Conservation (phyloP, 257 asterid genomes). For the Leonotis leonurus region DNA sequence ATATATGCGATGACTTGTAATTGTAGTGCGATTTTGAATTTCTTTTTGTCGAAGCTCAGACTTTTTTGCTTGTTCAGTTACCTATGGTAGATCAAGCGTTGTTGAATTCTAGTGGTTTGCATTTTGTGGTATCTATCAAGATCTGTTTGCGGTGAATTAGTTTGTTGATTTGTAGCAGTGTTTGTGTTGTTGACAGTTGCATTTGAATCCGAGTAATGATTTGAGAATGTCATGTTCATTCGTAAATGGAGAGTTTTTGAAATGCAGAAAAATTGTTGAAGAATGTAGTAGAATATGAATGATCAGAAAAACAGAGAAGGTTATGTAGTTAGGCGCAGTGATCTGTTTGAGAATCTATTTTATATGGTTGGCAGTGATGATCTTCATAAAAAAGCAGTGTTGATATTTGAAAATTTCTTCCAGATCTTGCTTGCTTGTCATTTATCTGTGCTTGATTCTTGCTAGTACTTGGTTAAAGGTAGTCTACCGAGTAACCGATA, state of each 20-base stretch:
- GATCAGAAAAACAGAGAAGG: not conserved
- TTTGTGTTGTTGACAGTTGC: not conserved
- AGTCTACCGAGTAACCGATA: not conserved
- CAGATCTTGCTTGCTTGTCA: constrained; percentile 12
- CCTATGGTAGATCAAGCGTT: constrained; percentile 7
- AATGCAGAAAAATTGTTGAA: not conserved
- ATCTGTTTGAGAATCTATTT: constrained; percentile 9
- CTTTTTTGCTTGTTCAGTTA: not conserved
- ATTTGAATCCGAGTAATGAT: constrained; percentile 12
- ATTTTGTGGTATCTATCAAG: constrained; percentile 15
- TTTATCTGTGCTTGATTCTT: not conserved
- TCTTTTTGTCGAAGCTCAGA: not conserved
- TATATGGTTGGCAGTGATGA: not conserved
- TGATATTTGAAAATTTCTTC: constrained; percentile 9
- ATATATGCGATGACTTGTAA: constrained; percentile 25
- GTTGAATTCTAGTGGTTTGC: constrained; percentile 4
- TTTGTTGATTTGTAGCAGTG: not conserved
- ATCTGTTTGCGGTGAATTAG: constrained; percentile 13
- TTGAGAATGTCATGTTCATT: not conserved
- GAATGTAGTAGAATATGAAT: not conserved
- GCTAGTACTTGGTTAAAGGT: not conserved
- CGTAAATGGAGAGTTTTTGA: not conserved
- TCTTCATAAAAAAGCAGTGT: not conserved
- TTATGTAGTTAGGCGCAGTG: not conserved
- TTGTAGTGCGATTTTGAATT: constrained; percentile 11